A percentile compares a stretch with the other conserved stretches of the same genome.
phyloP scores from a whole-genome alignment of 2,329 filamentous ascomycete genomes.

The Chaetomiaceae sp. region DNA sequence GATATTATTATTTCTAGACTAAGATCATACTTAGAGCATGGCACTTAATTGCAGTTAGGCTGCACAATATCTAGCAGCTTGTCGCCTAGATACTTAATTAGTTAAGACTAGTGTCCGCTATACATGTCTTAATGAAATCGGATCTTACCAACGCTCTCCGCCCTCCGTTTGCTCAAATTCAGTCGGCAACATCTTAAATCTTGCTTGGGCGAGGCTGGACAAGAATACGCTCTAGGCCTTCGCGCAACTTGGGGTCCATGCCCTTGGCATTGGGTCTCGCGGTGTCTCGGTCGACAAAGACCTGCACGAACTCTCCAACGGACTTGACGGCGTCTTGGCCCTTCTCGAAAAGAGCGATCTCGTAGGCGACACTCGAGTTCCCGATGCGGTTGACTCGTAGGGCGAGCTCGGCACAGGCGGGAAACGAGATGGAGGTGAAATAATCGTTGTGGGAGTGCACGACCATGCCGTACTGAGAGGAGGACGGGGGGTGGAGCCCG shows the following conservation, averaged over 20 bases:
- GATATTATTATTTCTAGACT: no score
- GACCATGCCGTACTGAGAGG: conserved; percentile 73
- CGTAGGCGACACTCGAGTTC: conserved; percentile 82
- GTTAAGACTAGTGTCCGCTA: no score
- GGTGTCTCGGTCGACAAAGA: conserved; percentile 74
- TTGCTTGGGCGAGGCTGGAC: conserved; percentile 13
- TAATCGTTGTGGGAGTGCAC: conserved; percentile 84
- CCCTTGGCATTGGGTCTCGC: conserved; percentile 62
- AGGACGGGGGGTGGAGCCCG: conserved; percentile 64
- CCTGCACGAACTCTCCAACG: conserved; percentile 81
- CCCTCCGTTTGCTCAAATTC: no score
- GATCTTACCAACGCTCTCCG: no score
- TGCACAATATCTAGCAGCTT: no score
- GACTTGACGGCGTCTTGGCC: conserved; percentile 71
- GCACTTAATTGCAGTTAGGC: no score
- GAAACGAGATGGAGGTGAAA: conserved; percentile 76
- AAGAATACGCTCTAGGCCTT: conserved; percentile 41
- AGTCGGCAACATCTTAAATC: conserved; percentile 12
- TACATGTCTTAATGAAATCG: no score
- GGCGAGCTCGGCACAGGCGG: conserved; percentile 74
- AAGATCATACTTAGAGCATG: no score
- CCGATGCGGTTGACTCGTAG: conserved; percentile 80
- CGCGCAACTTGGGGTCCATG: conserved; percentile 56
- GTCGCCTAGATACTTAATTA: no score
- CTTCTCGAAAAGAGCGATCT: conserved; percentile 78